Base-by-base conservation (phyloP, 192 early-diverging fungal species). In the Entomortierella lignicola region DNA sequence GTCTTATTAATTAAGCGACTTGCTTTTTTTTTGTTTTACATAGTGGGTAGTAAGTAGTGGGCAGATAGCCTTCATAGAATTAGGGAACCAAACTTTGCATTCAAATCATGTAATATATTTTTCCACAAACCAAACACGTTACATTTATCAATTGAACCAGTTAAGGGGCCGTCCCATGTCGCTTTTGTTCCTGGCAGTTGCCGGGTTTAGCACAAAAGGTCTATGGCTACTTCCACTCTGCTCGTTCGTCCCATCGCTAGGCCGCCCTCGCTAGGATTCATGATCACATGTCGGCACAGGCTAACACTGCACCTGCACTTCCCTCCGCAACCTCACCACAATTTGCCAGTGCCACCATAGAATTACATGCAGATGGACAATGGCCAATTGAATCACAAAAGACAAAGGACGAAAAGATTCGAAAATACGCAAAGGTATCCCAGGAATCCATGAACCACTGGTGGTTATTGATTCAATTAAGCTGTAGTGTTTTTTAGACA, bases 361-460 rank as follows among this genome's bases (percentile, higher is more conserved):
- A 21, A 30, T 34, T 13, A 66, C 34, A 25, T 57, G 31, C 18
- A 32, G 31, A 34, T 20, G 31, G 20, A 17, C 20, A 11, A 12
- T 55, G 39, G 31, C 29, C 64, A 25, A 68, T 63, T 42, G 55
- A 67, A 30, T 39, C 60, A 34, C 60, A 62, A 62, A 63, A 39
- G 43, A 32, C 55, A 27, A 69, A 61, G 55, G 62, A 79, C 56
- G 75, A 70, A 26, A 62, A 65, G 37, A 69, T 79, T 55, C 62
- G 60, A 29, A 67, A 79, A 44, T 79, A 70, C 47, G 75, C 75
- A 25, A 69, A 79, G 57, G 75, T 79, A 79, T n/a, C 0, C 20
- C 41, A 34, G n/a, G 31, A 18, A 8, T 26, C 6, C 20, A 47
- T 20, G 3, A 4, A 20, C 2, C 20, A 4, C 44, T 11, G 17